Base-by-base conservation (phyloP, 169 alveolate species). In the Eimeria mitis region DNA sequence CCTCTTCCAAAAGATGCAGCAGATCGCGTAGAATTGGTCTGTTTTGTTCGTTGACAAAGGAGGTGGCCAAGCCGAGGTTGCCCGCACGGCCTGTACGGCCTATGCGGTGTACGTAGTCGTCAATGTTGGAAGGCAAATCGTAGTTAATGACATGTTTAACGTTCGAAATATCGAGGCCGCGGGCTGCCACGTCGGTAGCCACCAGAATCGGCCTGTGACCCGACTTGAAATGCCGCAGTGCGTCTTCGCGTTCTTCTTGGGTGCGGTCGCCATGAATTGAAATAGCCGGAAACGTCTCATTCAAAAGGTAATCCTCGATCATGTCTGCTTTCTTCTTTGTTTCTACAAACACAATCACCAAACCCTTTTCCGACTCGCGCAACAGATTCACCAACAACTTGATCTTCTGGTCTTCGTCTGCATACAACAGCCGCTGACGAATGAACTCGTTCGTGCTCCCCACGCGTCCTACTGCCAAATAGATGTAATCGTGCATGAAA, bases 31-130 rank as follows among this genome's bases (percentile, higher is more conserved):
- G 96, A n/a, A 98, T 98, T 31, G 99, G 98, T 84, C 98, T 97
- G 96, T 98, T 98, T 84, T 96, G 96, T 91, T 98, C 99, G 95
- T 98, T 98, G 59, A 99, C 99, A 87, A 99, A 98, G 37, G 99
- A 98, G 0, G 99, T 99, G 44, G 99, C 99, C 94, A 97, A 98
- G 79, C 99, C 99, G 37, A 97, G 97, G 91, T 98, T 99, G n/a
- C 99, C 99, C 28, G 99, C 99, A 88, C 99, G 97, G 19, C 99
- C 99, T 23, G 99, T 99, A 96, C 99, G 98, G 49, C 99, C 99
- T 71, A 99, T 99, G 73, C 99, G 97, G 97, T 99, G 99, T 56
- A 99, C 99, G 97, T 99, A 99, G 94, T 98, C 99, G 95, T 99
- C 99, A 34, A 98, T 98, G 96, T 99, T 99, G 84, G 98, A 97